Conservation (phyloP, 2,329 filamentous ascomycete genomes). For the Penicillium aurantiogriseum region DNA sequence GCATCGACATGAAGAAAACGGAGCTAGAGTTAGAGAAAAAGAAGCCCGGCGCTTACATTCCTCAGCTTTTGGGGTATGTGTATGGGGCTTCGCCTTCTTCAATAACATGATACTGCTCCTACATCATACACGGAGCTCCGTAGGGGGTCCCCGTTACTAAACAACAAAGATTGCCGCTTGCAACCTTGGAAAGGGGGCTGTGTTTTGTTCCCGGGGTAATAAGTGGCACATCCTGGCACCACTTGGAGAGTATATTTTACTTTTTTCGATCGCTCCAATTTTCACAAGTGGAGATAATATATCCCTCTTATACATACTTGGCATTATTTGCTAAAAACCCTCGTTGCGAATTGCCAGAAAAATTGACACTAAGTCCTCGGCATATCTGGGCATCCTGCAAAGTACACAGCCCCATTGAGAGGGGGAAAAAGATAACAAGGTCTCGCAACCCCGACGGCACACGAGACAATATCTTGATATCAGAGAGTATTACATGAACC, state of each 20-base stretch:
- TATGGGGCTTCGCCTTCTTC: background rate
- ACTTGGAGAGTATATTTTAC: background rate
- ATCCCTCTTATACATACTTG: constrained; percentile 6
- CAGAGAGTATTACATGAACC: background rate
- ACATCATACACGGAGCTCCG: background rate
- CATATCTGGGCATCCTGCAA: constrained; percentile 15
- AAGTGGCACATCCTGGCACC: background rate
- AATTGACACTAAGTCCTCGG: constrained; percentile 2
- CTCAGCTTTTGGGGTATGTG: background rate
- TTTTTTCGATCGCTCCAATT: background rate
- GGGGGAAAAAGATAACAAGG: constrained; percentile 7
- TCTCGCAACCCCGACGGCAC: background rate
- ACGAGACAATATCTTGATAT: background rate
- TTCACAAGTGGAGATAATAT: background rate
- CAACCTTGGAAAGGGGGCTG: constrained; percentile 1
- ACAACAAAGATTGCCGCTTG: background rate
- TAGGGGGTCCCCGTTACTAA: background rate
- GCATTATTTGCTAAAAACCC: background rate
- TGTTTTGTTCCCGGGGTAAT: background rate
- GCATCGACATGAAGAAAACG: background rate
- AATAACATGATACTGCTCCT: background rate
- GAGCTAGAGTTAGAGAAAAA: background rate
- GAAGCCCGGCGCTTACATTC: constrained; percentile 6
- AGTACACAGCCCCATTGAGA: constrained; percentile 19
- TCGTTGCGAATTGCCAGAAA: background rate